Percentiles rank a stretch among this genome's conserved stretches.
Conservation (phyloP, 768 basidiomycete species). For the Hirschioporus abietinus region DNA sequence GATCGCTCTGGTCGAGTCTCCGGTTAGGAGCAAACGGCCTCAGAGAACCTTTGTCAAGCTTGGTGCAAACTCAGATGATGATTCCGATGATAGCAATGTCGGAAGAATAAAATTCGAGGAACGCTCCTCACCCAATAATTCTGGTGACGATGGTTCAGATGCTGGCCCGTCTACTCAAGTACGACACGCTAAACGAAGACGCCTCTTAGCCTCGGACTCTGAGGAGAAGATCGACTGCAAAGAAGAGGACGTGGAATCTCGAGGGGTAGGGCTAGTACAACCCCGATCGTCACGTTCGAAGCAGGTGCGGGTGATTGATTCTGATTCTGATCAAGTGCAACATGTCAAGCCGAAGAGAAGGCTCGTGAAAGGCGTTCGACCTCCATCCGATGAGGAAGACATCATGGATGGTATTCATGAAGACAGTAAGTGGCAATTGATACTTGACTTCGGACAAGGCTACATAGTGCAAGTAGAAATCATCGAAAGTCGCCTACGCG, state of each 20-base stretch:
- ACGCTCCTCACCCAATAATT: slow-evolving; percentile 10
- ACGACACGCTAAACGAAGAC: slow-evolving; percentile 5
- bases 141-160: slow-evolving; percentile 5
- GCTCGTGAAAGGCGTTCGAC: slow-evolving; percentile 37
- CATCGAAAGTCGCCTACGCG: slow-evolving; percentile 56
- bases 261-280: neutral
- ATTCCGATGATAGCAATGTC: slow-evolving; percentile 16
- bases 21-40: slow-evolving; percentile 14
- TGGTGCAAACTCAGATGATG: slow-evolving; percentile 20
- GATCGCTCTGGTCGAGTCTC: slow-evolving; percentile 11
- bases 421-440: slow-evolving; percentile 39
- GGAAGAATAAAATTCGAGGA: slow-evolving; percentile 18
- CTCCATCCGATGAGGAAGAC: slow-evolving; percentile 39
- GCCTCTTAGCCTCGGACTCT: slow-evolving; percentile 7
- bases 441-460: slow-evolving; percentile 3
- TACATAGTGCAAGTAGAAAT: slow-evolving; percentile 40
- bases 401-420: slow-evolving; percentile 46
- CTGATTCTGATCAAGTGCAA: neutral
- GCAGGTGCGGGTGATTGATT: neutral
- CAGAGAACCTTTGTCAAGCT: slow-evolving; percentile 14
- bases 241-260: slow-evolving; percentile 19
- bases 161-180: neutral
- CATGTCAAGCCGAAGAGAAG: slow-evolving; percentile 27
- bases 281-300: neutral
- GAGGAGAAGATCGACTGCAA: slow-evolving; percentile 27